These are phyloP conservation scores for Pichiaceae sp. DNA, from an alignment of 1,139 yeast genomes.

Conservation along the genomic window DNA sequence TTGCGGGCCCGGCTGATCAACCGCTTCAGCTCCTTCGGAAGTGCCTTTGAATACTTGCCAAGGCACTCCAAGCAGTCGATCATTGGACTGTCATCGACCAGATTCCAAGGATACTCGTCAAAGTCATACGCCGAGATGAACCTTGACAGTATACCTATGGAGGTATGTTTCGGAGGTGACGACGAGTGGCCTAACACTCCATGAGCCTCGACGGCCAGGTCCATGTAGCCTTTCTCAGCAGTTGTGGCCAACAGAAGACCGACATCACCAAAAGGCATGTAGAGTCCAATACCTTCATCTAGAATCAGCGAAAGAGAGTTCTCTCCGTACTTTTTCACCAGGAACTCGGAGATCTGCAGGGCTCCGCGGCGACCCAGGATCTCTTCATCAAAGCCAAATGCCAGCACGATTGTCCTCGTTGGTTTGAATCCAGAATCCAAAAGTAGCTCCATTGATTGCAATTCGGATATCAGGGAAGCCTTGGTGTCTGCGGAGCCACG, in stretches of 20 bases:
- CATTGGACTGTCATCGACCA: slow-evolving; percentile 42
- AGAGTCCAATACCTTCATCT: slow-evolving; percentile 58
- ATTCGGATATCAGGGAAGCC: slow-evolving; percentile 43
- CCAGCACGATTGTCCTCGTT: slow-evolving; percentile 45
- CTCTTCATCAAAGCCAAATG: slow-evolving; percentile 73
- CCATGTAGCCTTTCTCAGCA: slow-evolving; percentile 60
- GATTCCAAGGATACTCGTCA: slow-evolving; percentile 35
- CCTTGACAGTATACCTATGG: slow-evolving; percentile 58
- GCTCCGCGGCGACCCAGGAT: slow-evolving; percentile 58
- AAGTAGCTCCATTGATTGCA: slow-evolving; percentile 50
- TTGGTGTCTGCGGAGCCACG: slow-evolving; percentile 64
- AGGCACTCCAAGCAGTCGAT: slow-evolving; percentile 37
- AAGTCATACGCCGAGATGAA: slow-evolving; percentile 41
- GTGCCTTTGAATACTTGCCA: slow-evolving; percentile 29
- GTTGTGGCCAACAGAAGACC: slow-evolving; percentile 53
- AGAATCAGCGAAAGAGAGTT: slow-evolving; percentile 48
- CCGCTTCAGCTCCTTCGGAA: slow-evolving; percentile 13
- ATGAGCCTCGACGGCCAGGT: slow-evolving; percentile 36
- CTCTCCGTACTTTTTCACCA: slow-evolving; percentile 44
- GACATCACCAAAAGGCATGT: slow-evolving; percentile 45
- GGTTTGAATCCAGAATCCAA: slow-evolving; percentile 41
- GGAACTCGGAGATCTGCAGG: slow-evolving; percentile 28
- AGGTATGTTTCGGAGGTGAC: slow-evolving; percentile 60
- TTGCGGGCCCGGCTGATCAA: slow-evolving; percentile 34
- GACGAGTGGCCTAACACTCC: slow-evolving; percentile 72